Evolutionary conservation across 176 grass and related monocot species (phyloP), one percentile per base, ranked within the genome.

Genomic region (Aegilops speltoides): DNA sequence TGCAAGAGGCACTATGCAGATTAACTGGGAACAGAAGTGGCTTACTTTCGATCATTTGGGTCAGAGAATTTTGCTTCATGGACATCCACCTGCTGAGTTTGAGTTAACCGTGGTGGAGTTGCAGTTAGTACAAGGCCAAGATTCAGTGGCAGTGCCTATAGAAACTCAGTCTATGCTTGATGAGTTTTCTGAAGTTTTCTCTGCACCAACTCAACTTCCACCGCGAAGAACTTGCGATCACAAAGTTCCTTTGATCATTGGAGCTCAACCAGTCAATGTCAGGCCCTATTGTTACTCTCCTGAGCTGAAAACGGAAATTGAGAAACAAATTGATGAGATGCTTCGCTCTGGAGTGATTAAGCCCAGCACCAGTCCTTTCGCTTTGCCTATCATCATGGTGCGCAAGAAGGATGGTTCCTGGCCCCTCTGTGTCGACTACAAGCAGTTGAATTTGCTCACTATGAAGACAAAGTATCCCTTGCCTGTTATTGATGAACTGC

Each of bases 191-290:
- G 54, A 59, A 5, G 1, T 60, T 60, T 60, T 60, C 7, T 8
- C 20, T 60, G 7, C 4, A 4, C 73, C 8, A 2, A 19, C 8
- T 2, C 1, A 0, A 0, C 19, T 10, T 1, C 74, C 3, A 32
- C 74, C 28, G 0, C 0, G 0, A 0, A 1, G 16, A 3, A 1
- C 10, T 0, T 77, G 52, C 22, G 74, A 77, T 2, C 74, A 77
- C 11, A 19, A 20, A 0, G 33, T 56, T 34, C 7, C 48, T 1
- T 3, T 77, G 0, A 0, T 33, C 0, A 3, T 15, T 0, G 8
- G 4, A 0, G 26, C 16, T 1, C 9, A 19, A 0, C 74, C 74
- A 3, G 14, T 77, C 0, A 31, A 54, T 0, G 11, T 4, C 0
- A 20, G 4, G 1, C 48, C 48, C 0, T 77, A 77, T 16, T 7